Evolutionary conservation across 805 yeast genomes (phyloP).

Genomic region (Yarrowia sp.): DNA sequence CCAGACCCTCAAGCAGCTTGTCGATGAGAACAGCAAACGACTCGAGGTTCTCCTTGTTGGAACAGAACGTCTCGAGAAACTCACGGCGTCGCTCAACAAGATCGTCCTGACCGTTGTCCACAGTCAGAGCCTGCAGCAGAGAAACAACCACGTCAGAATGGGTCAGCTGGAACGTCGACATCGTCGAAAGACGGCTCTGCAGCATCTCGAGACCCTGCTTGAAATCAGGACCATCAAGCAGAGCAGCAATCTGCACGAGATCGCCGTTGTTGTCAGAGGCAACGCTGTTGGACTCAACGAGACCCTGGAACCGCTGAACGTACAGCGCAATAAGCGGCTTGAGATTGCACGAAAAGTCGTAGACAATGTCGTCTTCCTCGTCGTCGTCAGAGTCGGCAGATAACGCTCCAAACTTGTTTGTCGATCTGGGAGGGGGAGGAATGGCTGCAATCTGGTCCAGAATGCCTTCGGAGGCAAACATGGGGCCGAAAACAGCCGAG

Average conservation of each 20-base stretch:
- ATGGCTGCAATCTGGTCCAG: conserved; percentile 48
- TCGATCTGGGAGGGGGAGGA: conserved; percentile 26
- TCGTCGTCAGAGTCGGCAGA: conserved; percentile 19
- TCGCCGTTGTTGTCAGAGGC: background rate
- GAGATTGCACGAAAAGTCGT: conserved; percentile 33
- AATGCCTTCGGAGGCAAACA: conserved; percentile 73
- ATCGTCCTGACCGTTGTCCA: conserved; percentile 35
- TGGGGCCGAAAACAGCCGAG: conserved; percentile 46
- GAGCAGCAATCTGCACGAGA: conserved; percentile 20
- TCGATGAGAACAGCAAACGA: conserved; percentile 42
- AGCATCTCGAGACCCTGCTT: conserved; percentile 23
- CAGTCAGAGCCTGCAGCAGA: conserved; percentile 38
- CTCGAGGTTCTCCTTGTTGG: conserved; percentile 36
- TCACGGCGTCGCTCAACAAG: conserved; percentile 35
- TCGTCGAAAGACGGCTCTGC: conserved; percentile 27
- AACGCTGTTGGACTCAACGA: conserved; percentile 2
- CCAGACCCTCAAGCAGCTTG: conserved; percentile 68
- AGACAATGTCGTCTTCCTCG: conserved; percentile 33
- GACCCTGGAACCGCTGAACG: conserved; percentile 31
- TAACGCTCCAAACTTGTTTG: conserved; percentile 32
- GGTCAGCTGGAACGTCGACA: conserved; percentile 74
- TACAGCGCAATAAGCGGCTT: conserved; percentile 31
- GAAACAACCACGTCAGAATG: conserved; percentile 61
- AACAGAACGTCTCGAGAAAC: conserved; percentile 47
- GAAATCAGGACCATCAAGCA: conserved; percentile 27